These are phyloP conservation scores for Neurospora tetraspora DNA, from an alignment of 495 filamentous ascomycete genomes.

Conservation along the genomic window DNA sequence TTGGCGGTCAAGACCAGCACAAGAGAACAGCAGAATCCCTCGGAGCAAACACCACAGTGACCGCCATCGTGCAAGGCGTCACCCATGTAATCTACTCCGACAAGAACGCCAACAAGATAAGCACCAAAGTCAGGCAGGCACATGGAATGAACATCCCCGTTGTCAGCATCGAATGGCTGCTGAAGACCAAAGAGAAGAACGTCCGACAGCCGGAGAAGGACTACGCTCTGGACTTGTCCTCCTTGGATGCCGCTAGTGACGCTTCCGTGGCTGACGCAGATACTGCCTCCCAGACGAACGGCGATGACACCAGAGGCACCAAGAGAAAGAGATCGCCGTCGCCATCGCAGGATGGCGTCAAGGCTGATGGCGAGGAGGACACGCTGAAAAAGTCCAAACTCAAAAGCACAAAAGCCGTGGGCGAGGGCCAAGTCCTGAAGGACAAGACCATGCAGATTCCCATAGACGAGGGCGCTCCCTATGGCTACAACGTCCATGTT, in stretches of 20 bases:
- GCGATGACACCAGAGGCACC: neutral
- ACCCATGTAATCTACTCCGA: slow-evolving; percentile 53
- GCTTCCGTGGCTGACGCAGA: neutral
- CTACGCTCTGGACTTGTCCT: slow-evolving; percentile 2
- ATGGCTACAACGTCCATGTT: slow-evolving; percentile 48
- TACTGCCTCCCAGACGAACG: neutral
- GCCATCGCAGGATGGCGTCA: neutral
- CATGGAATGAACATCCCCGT: slow-evolving; percentile 39
- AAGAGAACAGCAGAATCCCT: slow-evolving; percentile 36
- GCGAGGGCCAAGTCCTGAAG: slow-evolving; percentile 35
- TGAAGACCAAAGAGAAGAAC: slow-evolving; percentile 36
- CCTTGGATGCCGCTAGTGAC: neutral
- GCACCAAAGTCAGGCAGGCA: slow-evolving; percentile 41
- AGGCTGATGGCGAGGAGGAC: slow-evolving; percentile 1
- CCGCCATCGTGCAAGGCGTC: slow-evolving; percentile 35
- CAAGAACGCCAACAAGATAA: slow-evolving; percentile 41
- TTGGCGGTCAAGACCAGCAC: slow-evolving; percentile 33
- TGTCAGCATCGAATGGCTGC: slow-evolving; percentile 54
- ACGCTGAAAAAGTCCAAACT: slow-evolving; percentile 6
- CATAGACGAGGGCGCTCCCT: slow-evolving; percentile 32
- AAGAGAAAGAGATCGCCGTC: slow-evolving; percentile 17
- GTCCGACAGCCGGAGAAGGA: slow-evolving; percentile 25
- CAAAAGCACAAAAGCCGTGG: slow-evolving; percentile 20
- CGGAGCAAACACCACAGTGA: slow-evolving; percentile 37
- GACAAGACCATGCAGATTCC: slow-evolving; percentile 35